A percentile compares a stretch with the other conserved stretches of the same genome.
Evolutionary conservation across 163 green algal genomes (phyloP).

Genomic region (Chlamydomonas reinhardtii): DNA sequence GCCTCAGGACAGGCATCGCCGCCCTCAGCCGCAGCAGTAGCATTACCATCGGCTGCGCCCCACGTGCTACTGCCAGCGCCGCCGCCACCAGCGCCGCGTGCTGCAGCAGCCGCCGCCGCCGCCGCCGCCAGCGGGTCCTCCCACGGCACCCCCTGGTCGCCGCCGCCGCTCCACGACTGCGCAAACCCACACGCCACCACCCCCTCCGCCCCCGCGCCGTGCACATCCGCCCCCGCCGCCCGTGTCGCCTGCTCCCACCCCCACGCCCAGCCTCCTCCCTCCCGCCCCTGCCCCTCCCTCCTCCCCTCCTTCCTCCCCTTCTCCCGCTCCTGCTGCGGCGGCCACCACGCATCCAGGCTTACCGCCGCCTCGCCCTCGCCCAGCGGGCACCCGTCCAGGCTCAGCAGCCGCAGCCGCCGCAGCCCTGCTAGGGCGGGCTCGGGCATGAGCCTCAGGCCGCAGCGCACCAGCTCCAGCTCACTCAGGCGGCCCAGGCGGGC

Average conservation of each 20-base stretch:
- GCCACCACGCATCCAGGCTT: slow-evolving; percentile 26
- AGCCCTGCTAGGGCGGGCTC: neutral
- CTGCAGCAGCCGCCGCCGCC: neutral
- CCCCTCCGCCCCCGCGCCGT: too few species aligned
- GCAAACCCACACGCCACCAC: neutral
- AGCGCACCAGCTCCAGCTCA: neutral
- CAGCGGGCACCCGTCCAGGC: slow-evolving; percentile 24
- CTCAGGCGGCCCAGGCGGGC: neutral
- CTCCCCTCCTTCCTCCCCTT: neutral
- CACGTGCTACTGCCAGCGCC: too few species aligned
- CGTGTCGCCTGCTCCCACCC: neutral
- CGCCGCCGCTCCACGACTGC: too few species aligned
- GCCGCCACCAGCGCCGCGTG: too few species aligned
- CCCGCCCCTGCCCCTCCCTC: neutral
- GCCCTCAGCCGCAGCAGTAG: too few species aligned
- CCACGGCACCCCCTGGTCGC: neutral
- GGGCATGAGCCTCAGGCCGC: slow-evolving; percentile 10
- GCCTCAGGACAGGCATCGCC: too few species aligned
- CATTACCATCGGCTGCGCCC: too few species aligned
- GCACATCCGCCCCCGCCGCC: too few species aligned
- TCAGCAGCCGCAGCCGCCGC: neutral
- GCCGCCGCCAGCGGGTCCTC: neutral
- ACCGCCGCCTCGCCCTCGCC: neutral
- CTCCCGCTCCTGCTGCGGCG: neutral
- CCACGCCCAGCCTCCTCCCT: neutral